These are phyloP conservation scores for Talaromyces thailandensis DNA, from an alignment of 495 filamentous ascomycete species.

Conservation along the genomic window DNA sequence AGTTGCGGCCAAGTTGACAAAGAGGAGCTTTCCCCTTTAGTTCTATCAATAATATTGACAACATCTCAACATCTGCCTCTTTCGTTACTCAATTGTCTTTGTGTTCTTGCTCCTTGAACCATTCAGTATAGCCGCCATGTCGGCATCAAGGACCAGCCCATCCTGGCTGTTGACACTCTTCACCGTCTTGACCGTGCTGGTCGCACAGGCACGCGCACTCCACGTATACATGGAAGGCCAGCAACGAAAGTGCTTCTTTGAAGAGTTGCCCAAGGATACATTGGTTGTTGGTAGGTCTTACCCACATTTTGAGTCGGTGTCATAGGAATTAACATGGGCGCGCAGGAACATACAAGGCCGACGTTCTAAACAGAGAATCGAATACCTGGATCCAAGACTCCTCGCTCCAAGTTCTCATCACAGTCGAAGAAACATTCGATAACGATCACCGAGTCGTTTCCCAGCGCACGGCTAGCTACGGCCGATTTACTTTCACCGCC, in stretches of 20 bases:
- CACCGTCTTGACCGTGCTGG: constrained; percentile 23
- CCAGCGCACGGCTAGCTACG: constrained; percentile 64
- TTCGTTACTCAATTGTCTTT: background rate
- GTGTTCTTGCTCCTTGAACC: background rate
- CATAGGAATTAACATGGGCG: background rate
- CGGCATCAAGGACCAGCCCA: constrained; percentile 21
- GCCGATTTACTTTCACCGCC: constrained; percentile 93
- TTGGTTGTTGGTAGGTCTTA: constrained; percentile 68
- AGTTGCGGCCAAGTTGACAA: constrained; percentile 8
- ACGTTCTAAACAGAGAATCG: constrained; percentile 55
- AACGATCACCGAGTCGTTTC: constrained; percentile 93
- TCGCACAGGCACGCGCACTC: constrained; percentile 63
- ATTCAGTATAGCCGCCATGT: constrained; percentile 15
- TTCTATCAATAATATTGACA: constrained; percentile 2
- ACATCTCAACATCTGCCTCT: background rate
- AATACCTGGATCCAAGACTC: constrained; percentile 59
- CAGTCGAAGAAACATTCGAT: constrained; percentile 94
- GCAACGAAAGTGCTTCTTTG: constrained; percentile 75
- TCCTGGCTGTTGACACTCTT: constrained; percentile 36
- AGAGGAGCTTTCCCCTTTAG: constrained; percentile 3
- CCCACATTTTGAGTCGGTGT: background rate
- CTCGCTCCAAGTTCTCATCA: constrained; percentile 74
- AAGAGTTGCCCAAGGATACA: constrained; percentile 97
- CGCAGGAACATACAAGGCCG: constrained; percentile 71
- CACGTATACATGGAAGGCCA: constrained; percentile 94